A percentile compares a stretch with the other conserved stretches of the same genome.
Conservation (phyloP, 768 basidiomycete genomes). For the Pholiota molesta region DNA sequence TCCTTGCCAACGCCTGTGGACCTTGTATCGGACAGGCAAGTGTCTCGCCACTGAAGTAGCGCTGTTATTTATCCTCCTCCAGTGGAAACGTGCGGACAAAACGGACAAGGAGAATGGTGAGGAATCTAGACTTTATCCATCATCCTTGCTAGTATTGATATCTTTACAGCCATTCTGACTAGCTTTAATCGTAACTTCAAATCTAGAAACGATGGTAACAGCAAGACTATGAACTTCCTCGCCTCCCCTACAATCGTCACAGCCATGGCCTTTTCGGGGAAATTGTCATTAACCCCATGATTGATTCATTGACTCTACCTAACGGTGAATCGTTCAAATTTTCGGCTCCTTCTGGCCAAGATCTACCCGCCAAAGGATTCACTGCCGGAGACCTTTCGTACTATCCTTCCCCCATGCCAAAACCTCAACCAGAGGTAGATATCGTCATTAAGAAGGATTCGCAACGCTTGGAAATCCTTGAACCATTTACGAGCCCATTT, state of each 20-base stretch:
- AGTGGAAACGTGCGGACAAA: slow-evolving; percentile 94
- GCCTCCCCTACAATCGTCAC: slow-evolving; percentile 97
- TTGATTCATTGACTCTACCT: slow-evolving; percentile 66
- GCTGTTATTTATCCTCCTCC: slow-evolving; percentile 11
- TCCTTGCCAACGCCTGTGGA: slow-evolving; percentile 97
- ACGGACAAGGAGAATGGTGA: slow-evolving; percentile 89
- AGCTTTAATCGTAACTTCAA: slow-evolving; percentile 94
- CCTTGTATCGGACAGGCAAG: slow-evolving; percentile 95
- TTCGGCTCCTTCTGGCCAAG: slow-evolving; percentile 78
- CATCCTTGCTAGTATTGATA: not conserved
- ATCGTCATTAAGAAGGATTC: slow-evolving; percentile 80
- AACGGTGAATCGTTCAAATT: slow-evolving; percentile 86
- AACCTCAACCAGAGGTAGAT: slow-evolving; percentile 73
- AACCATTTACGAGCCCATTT: slow-evolving; percentile 86
- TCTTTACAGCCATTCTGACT: slow-evolving; percentile 82
- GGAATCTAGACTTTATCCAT: slow-evolving; percentile 19
- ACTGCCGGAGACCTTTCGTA: slow-evolving; percentile 71
- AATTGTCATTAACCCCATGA: slow-evolving; percentile 89
- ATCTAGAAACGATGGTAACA: slow-evolving; percentile 96
- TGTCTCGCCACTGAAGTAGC: slow-evolving; percentile 5
- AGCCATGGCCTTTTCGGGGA: slow-evolving; percentile 95
- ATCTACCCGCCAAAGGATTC: slow-evolving; percentile 85
- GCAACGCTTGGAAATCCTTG: slow-evolving; percentile 82
- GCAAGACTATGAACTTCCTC: slow-evolving; percentile 95
- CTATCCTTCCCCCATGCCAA: slow-evolving; percentile 76